Conservation (phyloP, 805 yeast species). For the Lipomyces spencermartinsiae region DNA sequence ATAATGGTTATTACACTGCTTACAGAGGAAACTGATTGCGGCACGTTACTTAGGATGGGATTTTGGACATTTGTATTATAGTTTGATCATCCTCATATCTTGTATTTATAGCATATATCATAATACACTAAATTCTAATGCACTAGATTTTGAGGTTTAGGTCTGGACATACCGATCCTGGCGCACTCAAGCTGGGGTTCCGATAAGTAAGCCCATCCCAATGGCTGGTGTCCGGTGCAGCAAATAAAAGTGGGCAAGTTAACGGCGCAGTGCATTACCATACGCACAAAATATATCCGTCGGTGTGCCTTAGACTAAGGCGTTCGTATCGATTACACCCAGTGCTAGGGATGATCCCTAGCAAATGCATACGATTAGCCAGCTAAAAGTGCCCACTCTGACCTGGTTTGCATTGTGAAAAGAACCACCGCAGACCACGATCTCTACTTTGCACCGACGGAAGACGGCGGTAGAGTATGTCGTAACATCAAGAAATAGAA, state of each 20-base stretch:
- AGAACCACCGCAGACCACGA: background rate
- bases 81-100: background rate
- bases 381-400: background rate
- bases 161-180: too few species aligned
- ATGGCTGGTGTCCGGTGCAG: too few species aligned
- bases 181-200: too few species aligned
- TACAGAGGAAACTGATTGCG: background rate
- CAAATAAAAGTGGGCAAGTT: too few species aligned
- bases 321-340: too few species aligned
- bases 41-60: background rate
- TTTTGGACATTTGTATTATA: constrained; percentile 4
- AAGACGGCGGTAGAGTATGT: background rate
- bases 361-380: constrained; percentile 2
- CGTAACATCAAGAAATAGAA: background rate
- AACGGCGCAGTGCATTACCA: too few species aligned
- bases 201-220: too few species aligned
- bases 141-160: too few species aligned
- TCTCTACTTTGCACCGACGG: background rate
- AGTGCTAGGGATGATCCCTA: too few species aligned
- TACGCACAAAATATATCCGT: too few species aligned
- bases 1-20: background rate
- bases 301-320: too few species aligned
- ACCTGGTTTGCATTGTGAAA: background rate
- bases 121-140: background rate
- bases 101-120: background rate